phyloP scores from a whole-genome alignment of 2,329 filamentous ascomycete species.

The Fusarium sp. region DNA sequence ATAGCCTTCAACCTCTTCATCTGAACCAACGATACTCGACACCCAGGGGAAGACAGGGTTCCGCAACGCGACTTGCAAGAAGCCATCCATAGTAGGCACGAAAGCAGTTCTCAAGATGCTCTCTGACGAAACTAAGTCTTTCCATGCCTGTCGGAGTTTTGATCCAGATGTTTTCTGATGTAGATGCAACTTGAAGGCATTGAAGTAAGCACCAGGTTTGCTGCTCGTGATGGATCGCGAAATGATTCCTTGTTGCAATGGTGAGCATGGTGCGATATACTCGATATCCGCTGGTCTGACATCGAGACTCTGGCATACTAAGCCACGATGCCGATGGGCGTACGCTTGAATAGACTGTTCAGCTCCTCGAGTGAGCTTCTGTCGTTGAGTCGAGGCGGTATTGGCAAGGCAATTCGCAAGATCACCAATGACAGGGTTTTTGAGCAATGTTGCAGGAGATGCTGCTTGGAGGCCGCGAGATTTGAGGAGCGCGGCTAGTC shows the following conservation, averaged over 20 bases:
- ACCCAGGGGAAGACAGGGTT: conserved; percentile 58
- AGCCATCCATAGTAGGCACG: conserved; percentile 77
- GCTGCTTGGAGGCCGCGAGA: conserved; percentile 69
- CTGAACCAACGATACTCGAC: conserved; percentile 46
- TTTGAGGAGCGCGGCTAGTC: conserved; percentile 73
- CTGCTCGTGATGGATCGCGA: conserved; percentile 71
- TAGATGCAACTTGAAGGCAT: conserved; percentile 74
- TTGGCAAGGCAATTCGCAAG: conserved; percentile 56
- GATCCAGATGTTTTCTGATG: conserved; percentile 55
- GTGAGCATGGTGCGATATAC: conserved; percentile 82
- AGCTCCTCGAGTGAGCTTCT: conserved; percentile 57
- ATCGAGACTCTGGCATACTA: conserved; percentile 64
- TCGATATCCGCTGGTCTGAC: conserved; percentile 69
- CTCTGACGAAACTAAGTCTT: conserved; percentile 60
- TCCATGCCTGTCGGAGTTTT: conserved; percentile 69
- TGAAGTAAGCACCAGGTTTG: conserved; percentile 76
- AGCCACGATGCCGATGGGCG: conserved; percentile 68
- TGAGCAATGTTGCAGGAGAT: conserved; percentile 75
- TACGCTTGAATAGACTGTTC: conserved; percentile 73
- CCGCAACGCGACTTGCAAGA: conserved; percentile 76
- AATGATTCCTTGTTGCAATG: conserved; percentile 88
- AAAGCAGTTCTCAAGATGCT: conserved; percentile 81
- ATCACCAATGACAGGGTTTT: conserved; percentile 64
- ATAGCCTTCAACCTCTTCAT: conserved; percentile 49
- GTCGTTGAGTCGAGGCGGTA: conserved; percentile 12